These are phyloP conservation scores for Polymyxa betae DNA, from an alignment of 208 protist species.

Conservation along the genomic window DNA sequence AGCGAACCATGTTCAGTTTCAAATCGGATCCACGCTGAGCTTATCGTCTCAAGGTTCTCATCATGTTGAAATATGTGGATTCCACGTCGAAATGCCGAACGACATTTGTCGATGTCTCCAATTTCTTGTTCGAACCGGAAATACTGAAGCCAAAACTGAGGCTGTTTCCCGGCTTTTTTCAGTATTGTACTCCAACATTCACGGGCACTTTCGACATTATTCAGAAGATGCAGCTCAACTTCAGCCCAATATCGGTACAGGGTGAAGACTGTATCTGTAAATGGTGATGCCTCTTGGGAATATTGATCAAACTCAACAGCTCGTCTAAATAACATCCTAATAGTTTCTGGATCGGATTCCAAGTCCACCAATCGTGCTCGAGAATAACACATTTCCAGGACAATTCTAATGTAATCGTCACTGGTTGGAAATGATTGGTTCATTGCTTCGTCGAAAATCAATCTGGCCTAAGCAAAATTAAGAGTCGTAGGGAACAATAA, in stretches of 20 bases:
- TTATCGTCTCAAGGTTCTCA: background rate
- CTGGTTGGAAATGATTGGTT: background rate
- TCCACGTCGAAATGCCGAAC: background rate
- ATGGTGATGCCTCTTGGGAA: background rate
- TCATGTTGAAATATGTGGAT: background rate
- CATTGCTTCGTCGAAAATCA: background rate
- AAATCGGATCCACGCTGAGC: background rate
- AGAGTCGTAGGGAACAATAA: background rate
- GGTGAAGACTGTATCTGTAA: background rate
- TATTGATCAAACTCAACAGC: background rate
- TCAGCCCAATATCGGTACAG: constrained; percentile 35
- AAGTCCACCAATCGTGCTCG: background rate
- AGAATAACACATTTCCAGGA: constrained; percentile 14
- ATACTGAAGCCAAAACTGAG: background rate
- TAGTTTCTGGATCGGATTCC: background rate
- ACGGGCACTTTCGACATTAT: background rate
- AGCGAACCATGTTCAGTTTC: background rate
- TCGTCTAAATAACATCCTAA: background rate
- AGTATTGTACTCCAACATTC: background rate
- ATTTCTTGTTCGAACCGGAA: background rate
- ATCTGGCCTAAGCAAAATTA: background rate
- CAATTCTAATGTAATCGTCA: background rate
- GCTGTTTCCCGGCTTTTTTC: background rate
- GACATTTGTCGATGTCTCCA: background rate
- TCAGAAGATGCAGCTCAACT: background rate